Base-by-base conservation (phyloP, 1,284 basidiomycete species). In the Leccinum fallax region DNA sequence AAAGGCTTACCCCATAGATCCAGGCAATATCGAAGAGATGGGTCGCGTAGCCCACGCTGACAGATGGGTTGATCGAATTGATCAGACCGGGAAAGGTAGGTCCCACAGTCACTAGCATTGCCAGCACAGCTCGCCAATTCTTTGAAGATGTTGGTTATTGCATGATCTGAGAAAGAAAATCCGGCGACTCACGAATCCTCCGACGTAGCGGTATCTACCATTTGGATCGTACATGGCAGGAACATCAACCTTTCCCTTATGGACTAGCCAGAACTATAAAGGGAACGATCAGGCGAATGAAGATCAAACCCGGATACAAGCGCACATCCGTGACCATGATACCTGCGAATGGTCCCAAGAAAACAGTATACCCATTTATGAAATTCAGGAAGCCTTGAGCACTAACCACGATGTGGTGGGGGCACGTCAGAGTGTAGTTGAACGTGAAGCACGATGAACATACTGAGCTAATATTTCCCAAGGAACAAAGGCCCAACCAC, bases 61-160 rank as follows among this genome's bases (percentile, higher is more conserved):
- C 81, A 19, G 76, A 78, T 2, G 83, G 69, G 67, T 87, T 87
- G 73, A 93, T 89, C 62, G 83, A 84, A 63, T 83, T 81, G 61
- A 89, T 83, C 53, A 92, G 78, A 0, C 89, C 89, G 0, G 90
- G 90, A 38, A 92, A 71, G 62, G 82, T 86, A 2, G 87, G 89
- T 1, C 83, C 80, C 1, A 90, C 84, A 1, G 89, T 85, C 58
- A 83, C 73, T 16, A 91, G 67, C 58, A 92, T 76, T 0, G 90
- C 85, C 1, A 85, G 78, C 13, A 84, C 82, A 2, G 89, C 89
- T 40, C 90, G 79, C 87, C 87, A 91, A 73, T 92, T 92, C 89
- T 91, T 61, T 52, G 2, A 24, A 24, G 3, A 28, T 24, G 24
- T 51, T 51, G 4, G 32, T 65, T 10, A 26, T 40, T 28, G 40